These are phyloP conservation scores for Lachancea thermotolerans DNA, from an alignment of 805 yeast genomes.

Conservation along the genomic window DNA sequence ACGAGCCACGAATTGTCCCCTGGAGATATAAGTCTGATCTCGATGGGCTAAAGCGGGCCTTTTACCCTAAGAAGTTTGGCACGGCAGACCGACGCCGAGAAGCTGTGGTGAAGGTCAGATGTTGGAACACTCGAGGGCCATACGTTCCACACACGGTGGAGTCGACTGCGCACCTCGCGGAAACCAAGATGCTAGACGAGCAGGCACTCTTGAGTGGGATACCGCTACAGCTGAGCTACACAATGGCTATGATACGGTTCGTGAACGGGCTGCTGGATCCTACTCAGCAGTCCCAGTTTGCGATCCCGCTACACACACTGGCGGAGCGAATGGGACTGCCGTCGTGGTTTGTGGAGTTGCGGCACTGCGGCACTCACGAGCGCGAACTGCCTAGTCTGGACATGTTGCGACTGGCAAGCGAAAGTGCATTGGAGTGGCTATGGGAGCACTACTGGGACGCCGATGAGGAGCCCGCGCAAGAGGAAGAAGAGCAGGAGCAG, in stretches of 20 bases:
- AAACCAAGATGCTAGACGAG: constrained; percentile 42
- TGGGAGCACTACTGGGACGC: constrained; percentile 63
- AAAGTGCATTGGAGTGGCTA: constrained; percentile 69
- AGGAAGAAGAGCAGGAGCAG: constrained; percentile 3
- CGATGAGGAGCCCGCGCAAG: constrained; percentile 3
- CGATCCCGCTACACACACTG: constrained; percentile 68
- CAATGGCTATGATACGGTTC: constrained; percentile 73
- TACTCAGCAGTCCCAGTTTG: constrained; percentile 68
- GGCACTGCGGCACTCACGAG: constrained; percentile 92
- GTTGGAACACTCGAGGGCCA: constrained; percentile 50
- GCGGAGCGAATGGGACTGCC: constrained; percentile 71
- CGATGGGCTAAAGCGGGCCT: constrained; percentile 41
- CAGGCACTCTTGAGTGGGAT: constrained; percentile 18
- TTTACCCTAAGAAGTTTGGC: constrained; percentile 36
- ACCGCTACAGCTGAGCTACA: constrained; percentile 45
- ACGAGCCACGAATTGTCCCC: constrained; percentile 27
- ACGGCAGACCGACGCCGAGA: constrained; percentile 27
- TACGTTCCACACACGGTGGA: constrained; percentile 67
- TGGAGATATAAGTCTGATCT: constrained; percentile 40
- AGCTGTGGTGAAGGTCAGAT: constrained; percentile 48
- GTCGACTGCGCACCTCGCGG: constrained; percentile 51
- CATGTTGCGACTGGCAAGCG: constrained; percentile 53
- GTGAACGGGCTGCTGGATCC: constrained; percentile 92
- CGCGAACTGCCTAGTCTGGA: constrained; percentile 58
- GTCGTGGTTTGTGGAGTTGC: constrained; percentile 73